Evolutionary conservation across 148 eudicot genomes (phyloP).

Genomic region (Diospyros lotus): DNA sequence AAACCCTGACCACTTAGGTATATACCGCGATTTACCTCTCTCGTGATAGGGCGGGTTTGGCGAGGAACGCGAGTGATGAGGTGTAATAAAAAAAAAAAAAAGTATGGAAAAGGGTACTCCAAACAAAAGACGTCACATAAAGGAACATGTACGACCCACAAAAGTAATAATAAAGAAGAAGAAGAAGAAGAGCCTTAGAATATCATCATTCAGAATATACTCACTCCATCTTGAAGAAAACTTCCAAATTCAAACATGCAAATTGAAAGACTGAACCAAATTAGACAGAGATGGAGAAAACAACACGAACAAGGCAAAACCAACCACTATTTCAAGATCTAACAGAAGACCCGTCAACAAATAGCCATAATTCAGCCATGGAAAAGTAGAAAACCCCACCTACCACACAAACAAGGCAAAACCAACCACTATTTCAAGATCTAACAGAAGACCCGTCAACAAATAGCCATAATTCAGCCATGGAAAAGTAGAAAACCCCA

Average conservation of each 20-base stretch:
- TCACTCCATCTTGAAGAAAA: background rate
- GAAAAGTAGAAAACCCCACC: background rate
- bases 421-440: background rate
- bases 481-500: background rate
- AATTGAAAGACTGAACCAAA: background rate
- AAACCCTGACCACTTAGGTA: too few relatives aligned
- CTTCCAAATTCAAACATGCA: background rate
- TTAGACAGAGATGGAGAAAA: background rate
- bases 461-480: background rate
- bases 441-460: conserved; percentile 1
- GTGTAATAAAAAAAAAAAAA: too few relatives aligned
- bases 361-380: background rate
- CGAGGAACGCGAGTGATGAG: too few relatives aligned
- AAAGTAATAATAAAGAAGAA: background rate
- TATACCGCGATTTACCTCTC: too few relatives aligned
- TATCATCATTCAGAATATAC: background rate
- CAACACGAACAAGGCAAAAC: background rate
- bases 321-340: background rate
- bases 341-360: conserved; percentile 2
- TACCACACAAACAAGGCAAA: background rate
- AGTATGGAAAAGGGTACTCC: too few relatives aligned
- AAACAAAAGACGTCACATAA: background rate
- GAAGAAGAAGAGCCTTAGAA: too few relatives aligned
- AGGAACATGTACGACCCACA: background rate
- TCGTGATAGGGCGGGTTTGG: too few relatives aligned